phyloP scores from a whole-genome alignment of 2,329 filamentous ascomycete genomes.

The Myriosclerotinia scirpicola region DNA sequence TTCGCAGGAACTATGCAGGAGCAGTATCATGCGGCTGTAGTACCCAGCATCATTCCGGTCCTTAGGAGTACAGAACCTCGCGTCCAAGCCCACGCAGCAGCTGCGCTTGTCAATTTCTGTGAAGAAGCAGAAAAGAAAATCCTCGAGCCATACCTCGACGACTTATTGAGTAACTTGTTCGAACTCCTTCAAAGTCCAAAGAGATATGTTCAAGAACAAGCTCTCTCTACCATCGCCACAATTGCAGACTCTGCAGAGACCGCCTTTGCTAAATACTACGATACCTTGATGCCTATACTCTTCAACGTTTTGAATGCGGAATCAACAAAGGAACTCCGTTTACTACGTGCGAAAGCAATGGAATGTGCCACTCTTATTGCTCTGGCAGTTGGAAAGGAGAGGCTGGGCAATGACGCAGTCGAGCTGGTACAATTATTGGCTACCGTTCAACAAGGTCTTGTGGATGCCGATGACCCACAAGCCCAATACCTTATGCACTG shows the following conservation, averaged over 20 bases:
- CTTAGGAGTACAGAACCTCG: constrained; percentile 86
- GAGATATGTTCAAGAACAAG: constrained; percentile 96
- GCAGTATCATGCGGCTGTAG: constrained; percentile 84
- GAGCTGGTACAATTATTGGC: constrained; percentile 84
- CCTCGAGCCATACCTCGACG: constrained; percentile 89
- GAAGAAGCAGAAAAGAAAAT: constrained; percentile 94
- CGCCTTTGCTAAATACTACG: constrained; percentile 93
- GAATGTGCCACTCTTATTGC: constrained; percentile 97
- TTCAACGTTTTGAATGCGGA: constrained; percentile 87
- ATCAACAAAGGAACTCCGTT: constrained; percentile 87
- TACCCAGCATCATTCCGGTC: constrained; percentile 90
- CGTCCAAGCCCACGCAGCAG: constrained; percentile 94
- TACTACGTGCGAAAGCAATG: constrained; percentile 96
- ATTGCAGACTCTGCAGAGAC: constrained; percentile 98
- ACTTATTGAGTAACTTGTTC: constrained; percentile 81
- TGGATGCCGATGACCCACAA: constrained; percentile 91
- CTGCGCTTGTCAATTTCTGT: constrained; percentile 98
- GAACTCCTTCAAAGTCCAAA: constrained; percentile 87
- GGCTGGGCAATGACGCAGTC: constrained; percentile 84
- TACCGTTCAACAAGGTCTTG: constrained; percentile 81
- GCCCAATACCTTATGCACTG: constrained; percentile 97
- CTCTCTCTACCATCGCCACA: constrained; percentile 94
- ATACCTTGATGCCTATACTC: constrained; percentile 90
- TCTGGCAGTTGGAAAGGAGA: constrained; percentile 89
- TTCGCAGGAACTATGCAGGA: constrained; percentile 98